Base-by-base conservation (phyloP, 805 yeast species). In the Cyberlindnera euphorbiiphila region DNA sequence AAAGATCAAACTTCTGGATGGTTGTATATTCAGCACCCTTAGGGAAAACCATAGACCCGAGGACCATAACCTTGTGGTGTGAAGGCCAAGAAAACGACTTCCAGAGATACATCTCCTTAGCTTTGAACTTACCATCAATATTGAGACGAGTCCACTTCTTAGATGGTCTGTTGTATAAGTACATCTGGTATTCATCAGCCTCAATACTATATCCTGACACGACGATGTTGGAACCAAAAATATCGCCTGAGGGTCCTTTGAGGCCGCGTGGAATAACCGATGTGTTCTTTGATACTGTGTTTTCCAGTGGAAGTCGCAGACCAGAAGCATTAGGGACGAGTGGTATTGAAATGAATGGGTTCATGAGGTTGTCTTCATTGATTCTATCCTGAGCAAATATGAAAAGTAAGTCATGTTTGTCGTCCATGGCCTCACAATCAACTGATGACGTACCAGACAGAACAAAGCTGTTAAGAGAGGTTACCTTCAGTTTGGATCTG, bases 41-140 rank as follows among this genome's bases (percentile, higher is more conserved):
- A 1, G 53, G 51, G 9, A 42, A 21, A 2, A 28, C 21, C 5
- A 46, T 38, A 8, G 68, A 57, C 1, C 93, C 93, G 24, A 84
- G 50, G 20, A 81, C 57, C 1, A 81, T 61, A 1, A 81, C 77
- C 54, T 77, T 78, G 52, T 84, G 91, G 57, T 84, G 94, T 1
- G 89, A 80, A 22, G 71, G 72, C 94, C 94, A 84, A 1, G 77
- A 77, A 58, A 72, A 78, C 0, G 83, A 76, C 44, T 76, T 79
- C 75, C 85, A 76, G 34, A 81, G 69, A 36, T 81, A 62, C 50
- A 81, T 85, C 3, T 73, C 66, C 11, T 25, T 32, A 6, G 51
- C 49, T 16, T 37, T 47, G 32, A 71, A 68, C 49, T 80, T 65
- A 54, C 70, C 66, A 28, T 69, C 69, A 12, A 72, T 61, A 43